Percentiles rank a stretch among this genome's conserved stretches.
Conservation (phyloP, 139 green algal genomes). For the Choricystis sp. region DNA sequence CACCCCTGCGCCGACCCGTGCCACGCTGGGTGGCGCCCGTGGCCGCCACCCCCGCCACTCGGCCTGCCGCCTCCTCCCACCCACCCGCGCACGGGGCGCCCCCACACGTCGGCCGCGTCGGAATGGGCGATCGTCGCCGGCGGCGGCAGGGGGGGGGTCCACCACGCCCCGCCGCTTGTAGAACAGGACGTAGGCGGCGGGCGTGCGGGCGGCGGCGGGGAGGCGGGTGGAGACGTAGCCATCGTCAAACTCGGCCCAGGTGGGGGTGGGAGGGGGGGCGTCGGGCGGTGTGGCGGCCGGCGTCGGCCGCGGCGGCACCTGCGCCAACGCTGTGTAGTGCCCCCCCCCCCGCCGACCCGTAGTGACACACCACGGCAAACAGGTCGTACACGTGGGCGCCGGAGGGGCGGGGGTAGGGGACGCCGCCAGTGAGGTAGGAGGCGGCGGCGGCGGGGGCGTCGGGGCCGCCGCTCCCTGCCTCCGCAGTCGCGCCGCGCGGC, state of each 20-base stretch:
- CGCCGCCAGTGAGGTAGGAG: not conserved
- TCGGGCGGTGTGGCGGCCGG: not conserved
- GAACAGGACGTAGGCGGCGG: slow-evolving; percentile 87
- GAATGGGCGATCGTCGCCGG: too few relatives aligned
- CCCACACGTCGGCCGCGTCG: too few relatives aligned
- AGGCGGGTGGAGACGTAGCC: slow-evolving; percentile 22
- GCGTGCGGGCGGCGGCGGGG: slow-evolving; percentile 13
- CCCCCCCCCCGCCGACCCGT: slow-evolving; percentile 74
- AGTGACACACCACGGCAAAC: slow-evolving; percentile 87
- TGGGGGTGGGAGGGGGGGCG: not conserved
- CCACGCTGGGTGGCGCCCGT: too few relatives aligned
- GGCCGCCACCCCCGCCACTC: too few relatives aligned
- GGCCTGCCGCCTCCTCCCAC: too few relatives aligned
- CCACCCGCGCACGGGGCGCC: too few relatives aligned
- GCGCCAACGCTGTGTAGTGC: slow-evolving; percentile 86
- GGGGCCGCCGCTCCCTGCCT: not conserved
- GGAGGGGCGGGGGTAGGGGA: not conserved
- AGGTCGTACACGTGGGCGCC: slow-evolving; percentile 61
- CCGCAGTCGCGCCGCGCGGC: not conserved
- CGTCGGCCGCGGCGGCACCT: slow-evolving; percentile 25
- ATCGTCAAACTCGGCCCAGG: slow-evolving; percentile 86
- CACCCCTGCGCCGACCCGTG: too few relatives aligned
- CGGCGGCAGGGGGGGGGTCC: too few relatives aligned
- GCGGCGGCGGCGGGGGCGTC: not conserved
- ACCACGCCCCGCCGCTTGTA: slow-evolving; percentile 45